phyloP scores from a whole-genome alignment of 1,139 yeast genomes.

The Spathaspora sp. region DNA sequence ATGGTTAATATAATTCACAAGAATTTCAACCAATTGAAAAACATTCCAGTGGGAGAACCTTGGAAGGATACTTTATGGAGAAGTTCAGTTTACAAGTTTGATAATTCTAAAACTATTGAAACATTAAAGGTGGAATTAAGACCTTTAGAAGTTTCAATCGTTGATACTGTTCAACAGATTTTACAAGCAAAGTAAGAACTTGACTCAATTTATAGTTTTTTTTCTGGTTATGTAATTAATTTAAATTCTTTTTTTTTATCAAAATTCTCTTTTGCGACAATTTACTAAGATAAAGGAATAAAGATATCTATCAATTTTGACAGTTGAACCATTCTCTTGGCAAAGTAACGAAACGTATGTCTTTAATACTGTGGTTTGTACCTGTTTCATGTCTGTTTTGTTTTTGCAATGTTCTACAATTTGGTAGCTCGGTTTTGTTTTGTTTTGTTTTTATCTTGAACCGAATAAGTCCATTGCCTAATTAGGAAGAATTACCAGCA shows the following conservation, averaged over 20 bases:
- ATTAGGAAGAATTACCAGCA: not conserved
- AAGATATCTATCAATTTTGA: too few species aligned
- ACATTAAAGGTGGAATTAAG: constrained; percentile 33
- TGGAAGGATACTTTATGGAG: constrained; percentile 20
- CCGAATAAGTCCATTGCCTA: not conserved
- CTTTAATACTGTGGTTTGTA: too few species aligned
- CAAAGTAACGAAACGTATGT: too few species aligned
- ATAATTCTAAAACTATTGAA: constrained; percentile 23
- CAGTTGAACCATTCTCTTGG: too few species aligned
- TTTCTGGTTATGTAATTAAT: not conserved
- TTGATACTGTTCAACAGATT: constrained; percentile 45
- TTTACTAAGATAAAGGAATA: not conserved
- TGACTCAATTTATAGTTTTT: not conserved
- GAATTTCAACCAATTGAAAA: constrained; percentile 26
- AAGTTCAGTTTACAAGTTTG: constrained; percentile 20
- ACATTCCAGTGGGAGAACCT: constrained; percentile 32
- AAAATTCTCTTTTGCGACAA: not conserved
- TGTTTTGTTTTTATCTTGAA: not conserved
- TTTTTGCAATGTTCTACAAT: not conserved
- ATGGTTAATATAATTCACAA: constrained; percentile 21
- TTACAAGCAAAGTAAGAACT: constrained; percentile 10
- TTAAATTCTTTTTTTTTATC: not conserved
- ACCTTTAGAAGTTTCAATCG: constrained; percentile 30
- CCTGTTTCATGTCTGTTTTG: too few species aligned
- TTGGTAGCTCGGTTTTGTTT: not conserved